Percentiles rank a stretch among this genome's conserved stretches.
Evolutionary conservation across 257 asterid genomes (phyloP).

Genomic region (Jasminum sambac): DNA sequence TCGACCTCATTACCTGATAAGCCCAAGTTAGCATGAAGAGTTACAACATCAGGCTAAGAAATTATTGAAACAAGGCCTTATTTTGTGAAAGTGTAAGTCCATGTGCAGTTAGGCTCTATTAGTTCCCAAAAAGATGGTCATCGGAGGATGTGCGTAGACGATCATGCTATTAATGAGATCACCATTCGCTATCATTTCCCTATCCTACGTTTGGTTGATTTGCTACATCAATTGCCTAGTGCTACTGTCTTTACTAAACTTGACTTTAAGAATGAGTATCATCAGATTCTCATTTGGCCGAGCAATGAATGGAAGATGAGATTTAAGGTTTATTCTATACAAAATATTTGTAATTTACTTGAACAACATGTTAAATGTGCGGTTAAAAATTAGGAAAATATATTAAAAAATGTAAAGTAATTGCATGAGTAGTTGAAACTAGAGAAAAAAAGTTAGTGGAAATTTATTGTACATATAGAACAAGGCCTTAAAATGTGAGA

Average conservation of each 20-base stretch:
- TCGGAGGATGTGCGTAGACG: background rate
- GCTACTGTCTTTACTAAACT: background rate
- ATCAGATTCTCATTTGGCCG: background rate
- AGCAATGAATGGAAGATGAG: slow-evolving; percentile 25
- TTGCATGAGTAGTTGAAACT: no score
- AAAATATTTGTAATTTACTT: no score
- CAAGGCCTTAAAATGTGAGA: no score
- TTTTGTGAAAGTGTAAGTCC: background rate
- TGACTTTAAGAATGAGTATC: background rate
- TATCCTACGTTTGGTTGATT: background rate
- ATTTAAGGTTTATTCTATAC: no score
- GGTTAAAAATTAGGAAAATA: no score
- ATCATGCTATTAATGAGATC: no score
- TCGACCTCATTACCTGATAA: background rate
- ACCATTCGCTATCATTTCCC: background rate
- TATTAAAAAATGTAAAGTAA: no score
- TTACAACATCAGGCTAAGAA: background rate
- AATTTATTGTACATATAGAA: no score
- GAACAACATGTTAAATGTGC: no score
- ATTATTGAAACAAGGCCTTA: no score
- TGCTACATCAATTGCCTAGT: background rate
- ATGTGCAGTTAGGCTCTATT: background rate
- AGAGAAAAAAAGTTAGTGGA: no score
- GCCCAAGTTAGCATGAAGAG: background rate
- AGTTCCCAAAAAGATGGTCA: background rate